A percentile compares a stretch with the other conserved stretches of the same genome.
phyloP scores from a whole-genome alignment of 345 rosid species.

The Carallia brachiata region DNA sequence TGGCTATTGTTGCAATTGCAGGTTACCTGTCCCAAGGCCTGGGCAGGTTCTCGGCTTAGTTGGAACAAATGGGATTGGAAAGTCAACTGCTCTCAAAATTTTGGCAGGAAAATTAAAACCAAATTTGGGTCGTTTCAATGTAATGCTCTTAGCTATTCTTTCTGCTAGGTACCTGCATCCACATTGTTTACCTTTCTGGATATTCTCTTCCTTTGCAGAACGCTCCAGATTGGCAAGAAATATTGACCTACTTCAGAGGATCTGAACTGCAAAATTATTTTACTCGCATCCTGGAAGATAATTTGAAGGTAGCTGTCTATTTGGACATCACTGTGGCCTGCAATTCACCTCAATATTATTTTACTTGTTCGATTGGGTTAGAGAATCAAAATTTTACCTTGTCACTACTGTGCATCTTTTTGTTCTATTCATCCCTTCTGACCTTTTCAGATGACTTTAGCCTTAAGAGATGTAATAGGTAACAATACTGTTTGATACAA shows the following conservation, averaged over 20 bases:
- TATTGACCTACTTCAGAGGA: slow-evolving; percentile 92
- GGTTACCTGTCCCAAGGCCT: slow-evolving; percentile 95
- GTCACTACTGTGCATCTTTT: too few relatives aligned
- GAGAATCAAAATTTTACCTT: too few relatives aligned
- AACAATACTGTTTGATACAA: too few relatives aligned
- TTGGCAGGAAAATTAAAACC: slow-evolving; percentile 97
- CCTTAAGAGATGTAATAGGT: too few relatives aligned
- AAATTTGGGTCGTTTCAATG: slow-evolving; percentile 91
- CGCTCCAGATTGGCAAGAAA: slow-evolving; percentile 99
- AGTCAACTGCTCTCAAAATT: slow-evolving; percentile 92
- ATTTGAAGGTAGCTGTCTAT: slow-evolving; percentile 60
- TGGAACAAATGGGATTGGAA: slow-evolving; percentile 97
- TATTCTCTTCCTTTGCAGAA: slow-evolving; percentile 45
- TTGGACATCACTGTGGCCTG: too few relatives aligned
- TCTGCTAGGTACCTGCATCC: slow-evolving; percentile 4
- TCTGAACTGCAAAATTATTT: slow-evolving; percentile 96
- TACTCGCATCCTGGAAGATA: slow-evolving; percentile 92
- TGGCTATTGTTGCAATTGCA: slow-evolving; percentile 26
- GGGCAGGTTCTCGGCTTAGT: slow-evolving; percentile 98
- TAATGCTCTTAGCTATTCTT: slow-evolving; percentile 23
- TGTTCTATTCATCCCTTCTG: too few relatives aligned
- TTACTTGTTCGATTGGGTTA: too few relatives aligned
- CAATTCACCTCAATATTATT: too few relatives aligned
- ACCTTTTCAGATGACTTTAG: too few relatives aligned
- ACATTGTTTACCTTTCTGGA: slow-evolving; percentile 5